phyloP scores from a whole-genome alignment of 2,329 filamentous ascomycete genomes.

The Corinectria fuckeliana region DNA sequence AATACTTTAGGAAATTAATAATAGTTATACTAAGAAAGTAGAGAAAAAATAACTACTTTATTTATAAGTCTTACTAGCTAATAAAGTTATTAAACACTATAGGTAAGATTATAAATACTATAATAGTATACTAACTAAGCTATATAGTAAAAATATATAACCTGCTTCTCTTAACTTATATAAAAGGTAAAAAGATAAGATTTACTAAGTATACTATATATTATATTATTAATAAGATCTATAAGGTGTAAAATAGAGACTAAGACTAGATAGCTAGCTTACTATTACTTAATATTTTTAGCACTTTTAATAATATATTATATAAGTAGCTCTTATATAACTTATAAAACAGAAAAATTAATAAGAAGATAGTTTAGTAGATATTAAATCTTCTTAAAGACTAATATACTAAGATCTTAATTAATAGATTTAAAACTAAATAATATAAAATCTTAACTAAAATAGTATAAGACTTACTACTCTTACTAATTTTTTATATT shows the following conservation, averaged over 20 bases:
- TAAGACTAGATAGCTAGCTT: not conserved
- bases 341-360: not conserved
- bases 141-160: conserved; percentile 2
- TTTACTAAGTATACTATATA: not conserved
- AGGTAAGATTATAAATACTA: not conserved
- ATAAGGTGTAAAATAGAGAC: not conserved
- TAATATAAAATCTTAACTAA: not conserved
- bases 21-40: not conserved
- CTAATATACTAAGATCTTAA: not conserved
- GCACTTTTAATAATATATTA: not conserved
- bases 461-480: conserved; percentile 1
- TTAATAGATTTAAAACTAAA: conserved; percentile 5
- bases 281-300: not conserved
- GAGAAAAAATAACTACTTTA: not conserved
- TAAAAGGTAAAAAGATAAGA: conserved; percentile 5
- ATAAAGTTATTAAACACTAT: not conserved
- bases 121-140: not conserved
- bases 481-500: conserved; percentile 4
- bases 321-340: not conserved
- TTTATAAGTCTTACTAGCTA: not conserved
- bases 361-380: not conserved
- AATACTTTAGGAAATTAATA: not conserved
- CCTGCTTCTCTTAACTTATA: not conserved
- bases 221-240: not conserved
- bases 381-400: not conserved